Evolutionary conservation across 306 rosid species (phyloP).

Genomic region (Vigna reflexopilosa): DNA sequence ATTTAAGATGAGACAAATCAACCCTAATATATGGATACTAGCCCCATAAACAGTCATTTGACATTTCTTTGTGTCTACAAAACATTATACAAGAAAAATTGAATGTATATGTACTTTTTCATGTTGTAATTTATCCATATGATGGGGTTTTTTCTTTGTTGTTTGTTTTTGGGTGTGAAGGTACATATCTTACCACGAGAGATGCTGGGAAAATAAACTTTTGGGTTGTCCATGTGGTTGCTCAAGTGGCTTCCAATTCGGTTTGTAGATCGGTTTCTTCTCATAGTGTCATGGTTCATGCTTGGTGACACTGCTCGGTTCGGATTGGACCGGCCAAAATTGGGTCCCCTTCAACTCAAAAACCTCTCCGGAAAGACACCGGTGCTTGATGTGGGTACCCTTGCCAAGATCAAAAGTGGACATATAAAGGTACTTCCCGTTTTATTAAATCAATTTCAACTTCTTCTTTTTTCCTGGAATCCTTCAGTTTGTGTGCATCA

Average conservation of each 20-base stretch:
- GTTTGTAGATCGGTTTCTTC: conserved; percentile 76
- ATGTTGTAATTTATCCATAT: not conserved
- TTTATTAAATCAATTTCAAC: conserved; percentile 40
- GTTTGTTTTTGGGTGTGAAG: conserved; percentile 46
- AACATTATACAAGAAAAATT: not conserved
- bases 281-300: conserved; percentile 73
- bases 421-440: conserved; percentile 73
- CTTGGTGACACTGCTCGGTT: conserved; percentile 85
- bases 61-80: not conserved
- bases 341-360: conserved; percentile 97
- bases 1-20: no score
- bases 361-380: conserved; percentile 93
- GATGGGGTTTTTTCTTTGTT: conserved; percentile 21
- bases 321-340: conserved; percentile 79
- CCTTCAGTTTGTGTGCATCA: not conserved
- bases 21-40: not conserved
- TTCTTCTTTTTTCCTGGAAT: not conserved
- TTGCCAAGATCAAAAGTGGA: conserved; percentile 86
- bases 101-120: not conserved
- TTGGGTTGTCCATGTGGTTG: conserved; percentile 98
- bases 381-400: conserved; percentile 95
- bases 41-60: not conserved
- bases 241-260: conserved; percentile 88
- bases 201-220: conserved; percentile 99
- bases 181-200: conserved; percentile 96